These are phyloP conservation scores for Isochrysis galbana DNA, from an alignment of 78 protist species.

Conservation along the genomic window DNA sequence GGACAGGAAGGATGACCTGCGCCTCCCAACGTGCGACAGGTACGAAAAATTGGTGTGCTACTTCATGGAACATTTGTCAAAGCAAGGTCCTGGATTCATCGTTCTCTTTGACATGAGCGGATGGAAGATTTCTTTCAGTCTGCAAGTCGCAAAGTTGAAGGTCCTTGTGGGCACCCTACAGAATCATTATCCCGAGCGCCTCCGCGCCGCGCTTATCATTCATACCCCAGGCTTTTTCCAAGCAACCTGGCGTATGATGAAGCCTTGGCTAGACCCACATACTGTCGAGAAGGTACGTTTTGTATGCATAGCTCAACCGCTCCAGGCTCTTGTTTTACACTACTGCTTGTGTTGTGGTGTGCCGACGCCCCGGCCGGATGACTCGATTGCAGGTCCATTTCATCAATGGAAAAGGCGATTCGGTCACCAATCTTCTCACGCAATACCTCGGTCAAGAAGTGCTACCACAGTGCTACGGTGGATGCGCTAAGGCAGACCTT, in stretches of 20 bases:
- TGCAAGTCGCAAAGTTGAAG: background rate
- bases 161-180: background rate
- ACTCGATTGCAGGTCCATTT: no score
- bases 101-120: background rate
- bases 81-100: background rate
- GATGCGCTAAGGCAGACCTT: no score
- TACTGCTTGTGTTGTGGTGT: no score
- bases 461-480: no score
- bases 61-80: background rate
- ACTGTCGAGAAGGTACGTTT: background rate
- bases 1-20: no score
- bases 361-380: no score
- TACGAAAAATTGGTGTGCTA: background rate
- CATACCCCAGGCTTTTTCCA: background rate
- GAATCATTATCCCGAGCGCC: background rate
- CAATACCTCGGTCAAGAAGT: no score
- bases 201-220: background rate
- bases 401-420: no score
- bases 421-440: no score
- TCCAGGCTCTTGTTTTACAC: no score
- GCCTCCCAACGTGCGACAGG: background rate
- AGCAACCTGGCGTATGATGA: background rate
- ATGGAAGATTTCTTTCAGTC: background rate
- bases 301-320: no score
- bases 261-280: background rate